A percentile compares a stretch with the other conserved stretches of the same genome.
Evolutionary conservation across 352 stramenopile species (phyloP).

Genomic region (Pythium aristosporum): DNA sequence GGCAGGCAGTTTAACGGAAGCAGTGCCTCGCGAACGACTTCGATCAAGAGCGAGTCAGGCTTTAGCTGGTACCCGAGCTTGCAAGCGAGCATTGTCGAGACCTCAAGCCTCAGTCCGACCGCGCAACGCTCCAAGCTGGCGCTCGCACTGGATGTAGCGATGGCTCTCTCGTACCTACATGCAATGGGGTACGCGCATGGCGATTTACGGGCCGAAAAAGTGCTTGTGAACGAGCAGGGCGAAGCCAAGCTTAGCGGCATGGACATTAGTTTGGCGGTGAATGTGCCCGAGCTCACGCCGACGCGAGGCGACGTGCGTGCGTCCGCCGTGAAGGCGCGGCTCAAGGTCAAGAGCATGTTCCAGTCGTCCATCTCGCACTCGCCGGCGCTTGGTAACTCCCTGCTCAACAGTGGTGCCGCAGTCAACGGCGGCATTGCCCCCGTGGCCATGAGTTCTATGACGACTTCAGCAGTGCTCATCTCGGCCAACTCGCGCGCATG

Average conservation of each 20-base stretch:
- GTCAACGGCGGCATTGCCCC: slow-evolving; percentile 1
- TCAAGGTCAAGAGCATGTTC: slow-evolving; percentile 36
- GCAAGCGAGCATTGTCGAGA: slow-evolving; percentile 39
- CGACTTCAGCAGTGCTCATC: slow-evolving; percentile 18
- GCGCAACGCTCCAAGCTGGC: slow-evolving; percentile 61
- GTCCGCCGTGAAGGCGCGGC: slow-evolving; percentile 42
- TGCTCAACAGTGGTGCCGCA: slow-evolving; percentile 7
- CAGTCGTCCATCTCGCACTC: slow-evolving; percentile 36
- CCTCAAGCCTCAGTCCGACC: not conserved
- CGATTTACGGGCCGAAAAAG: slow-evolving; percentile 56
- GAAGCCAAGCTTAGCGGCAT: slow-evolving; percentile 79
- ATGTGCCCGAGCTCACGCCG: slow-evolving; percentile 20
- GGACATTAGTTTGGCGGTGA: slow-evolving; percentile 42
- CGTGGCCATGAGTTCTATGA: slow-evolving; percentile 3
- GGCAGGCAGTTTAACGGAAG: slow-evolving; percentile 44
- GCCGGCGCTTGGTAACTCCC: slow-evolving; percentile 22
- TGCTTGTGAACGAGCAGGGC: slow-evolving; percentile 70
- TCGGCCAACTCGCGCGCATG: slow-evolving; percentile 13
- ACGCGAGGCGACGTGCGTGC: slow-evolving; percentile 28
- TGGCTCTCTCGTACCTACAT: slow-evolving; percentile 77
- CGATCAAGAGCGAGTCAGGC: too few relatives aligned
- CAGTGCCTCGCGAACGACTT: too few relatives aligned
- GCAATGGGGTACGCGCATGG: slow-evolving; percentile 59
- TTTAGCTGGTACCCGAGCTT: slow-evolving; percentile 41
- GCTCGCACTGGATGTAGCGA: slow-evolving; percentile 77